These are phyloP conservation scores for Globisporangium parvum DNA, from an alignment of 352 stramenopile genomes.

Conservation along the genomic window DNA sequence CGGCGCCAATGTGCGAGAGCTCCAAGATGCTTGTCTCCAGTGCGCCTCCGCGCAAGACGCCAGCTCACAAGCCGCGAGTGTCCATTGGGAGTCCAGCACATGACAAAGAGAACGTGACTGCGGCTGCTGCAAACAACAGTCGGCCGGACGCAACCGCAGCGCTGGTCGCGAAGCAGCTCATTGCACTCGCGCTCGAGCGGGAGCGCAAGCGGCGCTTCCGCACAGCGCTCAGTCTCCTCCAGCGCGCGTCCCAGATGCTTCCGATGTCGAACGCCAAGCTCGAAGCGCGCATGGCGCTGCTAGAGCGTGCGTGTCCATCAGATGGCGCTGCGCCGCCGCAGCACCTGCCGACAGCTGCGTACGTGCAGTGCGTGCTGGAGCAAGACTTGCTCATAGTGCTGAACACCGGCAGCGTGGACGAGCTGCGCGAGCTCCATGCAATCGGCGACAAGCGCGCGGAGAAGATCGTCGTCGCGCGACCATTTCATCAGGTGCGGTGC, in stretches of 20 bases:
- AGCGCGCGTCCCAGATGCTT: slow-evolving; percentile 41
- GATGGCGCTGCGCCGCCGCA: slow-evolving; percentile 24
- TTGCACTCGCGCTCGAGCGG: slow-evolving; percentile 42
- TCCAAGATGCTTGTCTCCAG: too few relatives aligned
- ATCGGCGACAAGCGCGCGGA: slow-evolving; percentile 52
- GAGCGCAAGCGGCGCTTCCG: slow-evolving; percentile 33
- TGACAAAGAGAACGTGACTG: slow-evolving; percentile 14
- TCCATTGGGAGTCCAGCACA: slow-evolving; percentile 4
- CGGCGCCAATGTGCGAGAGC: too few relatives aligned
- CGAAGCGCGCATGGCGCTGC: slow-evolving; percentile 26
- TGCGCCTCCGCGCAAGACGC: too few relatives aligned
- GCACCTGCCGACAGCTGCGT: slow-evolving; percentile 29
- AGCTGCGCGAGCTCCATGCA: slow-evolving; percentile 37
- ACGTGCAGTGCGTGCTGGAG: slow-evolving; percentile 39
- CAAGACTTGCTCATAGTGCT: slow-evolving; percentile 42
- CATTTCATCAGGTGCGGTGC: slow-evolving; percentile 29
- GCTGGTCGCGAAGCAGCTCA: slow-evolving; percentile 51
- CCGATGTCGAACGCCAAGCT: slow-evolving; percentile 43
- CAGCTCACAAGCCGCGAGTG: background rate
- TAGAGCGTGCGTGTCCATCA: slow-evolving; percentile 23
- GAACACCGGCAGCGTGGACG: slow-evolving; percentile 30
- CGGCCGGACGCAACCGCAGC: slow-evolving; percentile 20
- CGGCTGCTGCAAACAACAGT: slow-evolving; percentile 1
- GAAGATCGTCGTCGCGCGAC: slow-evolving; percentile 32
- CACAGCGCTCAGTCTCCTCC: slow-evolving; percentile 46